Evolutionary conservation across 2,329 filamentous ascomycete genomes (phyloP).

Genomic region (Ceratocystis cubensis): DNA sequence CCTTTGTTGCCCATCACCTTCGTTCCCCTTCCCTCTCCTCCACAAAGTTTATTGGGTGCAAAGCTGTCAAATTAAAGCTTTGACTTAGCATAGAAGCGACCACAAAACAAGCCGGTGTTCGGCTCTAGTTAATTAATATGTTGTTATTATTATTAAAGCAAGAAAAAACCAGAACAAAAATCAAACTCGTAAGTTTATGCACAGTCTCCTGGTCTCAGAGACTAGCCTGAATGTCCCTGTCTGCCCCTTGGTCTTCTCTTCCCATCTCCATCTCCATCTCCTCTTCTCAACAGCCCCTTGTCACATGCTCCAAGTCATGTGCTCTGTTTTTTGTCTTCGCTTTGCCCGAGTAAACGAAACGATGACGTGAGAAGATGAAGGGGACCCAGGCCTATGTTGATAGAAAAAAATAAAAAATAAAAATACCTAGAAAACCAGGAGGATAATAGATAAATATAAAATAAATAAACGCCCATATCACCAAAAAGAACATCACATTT

Average conservation of each 20-base stretch:
- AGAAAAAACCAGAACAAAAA: not conserved
- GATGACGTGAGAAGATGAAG: not conserved
- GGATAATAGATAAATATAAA: not conserved
- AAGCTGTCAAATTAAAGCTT: constrained; percentile 1
- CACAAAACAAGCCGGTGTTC: not conserved
- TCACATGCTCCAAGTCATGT: constrained; percentile 5
- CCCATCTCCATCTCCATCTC: too few relatives aligned
- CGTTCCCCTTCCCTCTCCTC: not conserved
- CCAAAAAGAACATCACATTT: not conserved
- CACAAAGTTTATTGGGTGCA: not conserved
- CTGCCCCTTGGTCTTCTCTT: too few relatives aligned
- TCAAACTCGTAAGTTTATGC: too few relatives aligned
- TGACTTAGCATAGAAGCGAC: not conserved
- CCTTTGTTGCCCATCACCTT: not conserved
- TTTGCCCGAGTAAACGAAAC: not conserved
- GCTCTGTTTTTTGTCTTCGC: not conserved
- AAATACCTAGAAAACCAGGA: not conserved
- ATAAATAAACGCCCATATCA: not conserved
- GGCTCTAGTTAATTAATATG: too few relatives aligned
- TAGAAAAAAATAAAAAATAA: not conserved
- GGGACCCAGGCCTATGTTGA: not conserved
- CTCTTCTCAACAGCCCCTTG: not conserved
- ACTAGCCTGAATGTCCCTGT: too few relatives aligned
- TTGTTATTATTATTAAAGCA: too few relatives aligned
- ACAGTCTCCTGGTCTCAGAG: too few relatives aligned